Base-by-base conservation (phyloP, 2,329 filamentous ascomycete genomes). In the Aspergillus udagawae region DNA sequence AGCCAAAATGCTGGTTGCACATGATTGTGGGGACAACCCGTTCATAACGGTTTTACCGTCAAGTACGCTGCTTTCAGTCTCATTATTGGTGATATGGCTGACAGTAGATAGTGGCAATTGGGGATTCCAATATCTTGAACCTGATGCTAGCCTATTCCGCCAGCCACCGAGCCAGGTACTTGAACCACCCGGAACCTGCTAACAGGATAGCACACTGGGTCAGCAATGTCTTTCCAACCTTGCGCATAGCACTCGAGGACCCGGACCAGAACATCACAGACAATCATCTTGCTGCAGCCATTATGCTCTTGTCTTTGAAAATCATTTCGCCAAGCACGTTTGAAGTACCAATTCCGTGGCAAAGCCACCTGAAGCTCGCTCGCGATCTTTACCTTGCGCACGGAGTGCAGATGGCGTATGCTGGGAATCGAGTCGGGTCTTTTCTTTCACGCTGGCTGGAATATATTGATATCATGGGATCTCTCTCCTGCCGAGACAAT, bases 361-460 rank as follows among this genome's bases (percentile, higher is more conserved):
- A 92, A 68, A 84, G 83, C 52, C 90, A 95, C 71, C 81, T 95
- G 1, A 84, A 85, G 55, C 83, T 91, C 53, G 90, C 91, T 1
- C 84, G 91, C 2, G 83, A 88, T 65, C 84, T 95, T 63, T 92
- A 93, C 65, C 79, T 86, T 14, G 82, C 85, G 3, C 84, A 89
- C 6, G 84, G 85, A 21, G 80, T 85, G 9, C 80, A 83, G 52
- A 74, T 80, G 28, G 82, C 82, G 73, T 74, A 65, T 80, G 76
- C 64, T 73, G 79, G 55, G 67, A 82, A 66, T 80, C 86, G 66
- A 79, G 84, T 67, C 80, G 90, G 54, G 82, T 86, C 88, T 53
- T 94, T 95, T 67, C 80, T 94, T 9, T 87, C 85, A 63, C 85
- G 89, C 57, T 95, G 91, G 91, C 88, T 94, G 62, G 88, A 88